These are phyloP conservation scores for Aspergillus awamori DNA, from an alignment of 2,329 filamentous ascomycete species.

Conservation along the genomic window DNA sequence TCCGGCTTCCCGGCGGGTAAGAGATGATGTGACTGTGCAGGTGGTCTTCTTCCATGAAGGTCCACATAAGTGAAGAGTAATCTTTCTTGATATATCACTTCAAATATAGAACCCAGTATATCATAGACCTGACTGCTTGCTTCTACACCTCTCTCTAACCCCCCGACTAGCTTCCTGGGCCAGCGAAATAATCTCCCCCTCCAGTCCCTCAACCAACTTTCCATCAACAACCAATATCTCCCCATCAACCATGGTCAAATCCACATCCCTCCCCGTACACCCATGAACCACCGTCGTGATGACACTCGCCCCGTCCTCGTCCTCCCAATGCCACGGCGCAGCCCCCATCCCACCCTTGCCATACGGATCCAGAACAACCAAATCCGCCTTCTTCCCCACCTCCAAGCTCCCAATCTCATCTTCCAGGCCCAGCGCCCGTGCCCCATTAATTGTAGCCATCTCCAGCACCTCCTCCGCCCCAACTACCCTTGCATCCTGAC, in stretches of 20 bases:
- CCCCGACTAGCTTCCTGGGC: background rate
- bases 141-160: background rate
- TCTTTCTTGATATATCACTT: too few relatives aligned
- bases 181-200: slow-evolving; percentile 12
- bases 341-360: slow-evolving; percentile 30
- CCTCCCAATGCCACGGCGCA: slow-evolving; percentile 38
- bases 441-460: slow-evolving; percentile 57
- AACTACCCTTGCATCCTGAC: slow-evolving; percentile 47
- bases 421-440: slow-evolving; percentile 51
- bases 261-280: slow-evolving; percentile 46
- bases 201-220: slow-evolving; percentile 26
- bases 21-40: slow-evolving; percentile 57
- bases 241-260: slow-evolving; percentile 47
- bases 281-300: slow-evolving; percentile 45
- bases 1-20: slow-evolving; percentile 40
- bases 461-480: slow-evolving; percentile 51
- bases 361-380: slow-evolving; percentile 39
- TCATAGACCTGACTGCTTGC: too few relatives aligned
- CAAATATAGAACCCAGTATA: too few relatives aligned
- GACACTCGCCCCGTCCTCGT: slow-evolving; percentile 24
- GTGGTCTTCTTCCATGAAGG: slow-evolving; percentile 42
- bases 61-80: too few relatives aligned
- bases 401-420: slow-evolving; percentile 43
- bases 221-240: slow-evolving; percentile 39
- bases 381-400: slow-evolving; percentile 47